Evolutionary conservation across 2,329 filamentous ascomycete genomes (phyloP).

Genomic region (Diplodia scrobiculata): DNA sequence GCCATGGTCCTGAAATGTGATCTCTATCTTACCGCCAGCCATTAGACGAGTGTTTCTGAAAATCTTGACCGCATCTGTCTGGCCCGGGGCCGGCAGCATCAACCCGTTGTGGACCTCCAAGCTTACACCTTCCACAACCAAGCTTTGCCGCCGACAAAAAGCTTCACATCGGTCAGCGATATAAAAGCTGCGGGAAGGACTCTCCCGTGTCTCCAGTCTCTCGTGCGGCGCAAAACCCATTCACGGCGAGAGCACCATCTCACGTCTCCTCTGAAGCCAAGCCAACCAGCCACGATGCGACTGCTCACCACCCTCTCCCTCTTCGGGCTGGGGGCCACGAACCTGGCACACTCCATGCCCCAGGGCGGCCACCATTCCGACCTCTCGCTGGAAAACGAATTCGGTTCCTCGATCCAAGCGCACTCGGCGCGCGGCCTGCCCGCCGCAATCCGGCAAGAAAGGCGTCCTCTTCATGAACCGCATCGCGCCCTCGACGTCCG

Average conservation of each 20-base stretch:
- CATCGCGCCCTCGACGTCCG: constrained; percentile 40
- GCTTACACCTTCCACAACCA: background rate
- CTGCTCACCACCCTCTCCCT: background rate
- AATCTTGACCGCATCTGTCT: background rate
- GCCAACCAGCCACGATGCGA: background rate
- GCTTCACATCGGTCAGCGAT: background rate
- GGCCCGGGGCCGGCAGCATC: background rate
- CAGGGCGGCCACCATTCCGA: background rate
- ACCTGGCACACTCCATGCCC: background rate
- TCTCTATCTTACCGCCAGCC: background rate
- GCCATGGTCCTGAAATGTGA: background rate
- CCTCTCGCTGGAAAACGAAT: constrained; percentile 3
- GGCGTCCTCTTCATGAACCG: constrained; percentile 43
- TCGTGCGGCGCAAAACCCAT: background rate
- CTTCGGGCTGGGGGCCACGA: background rate
- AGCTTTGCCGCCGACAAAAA: background rate
- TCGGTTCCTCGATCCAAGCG: background rate
- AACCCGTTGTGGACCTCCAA: background rate
- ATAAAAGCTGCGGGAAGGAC: background rate
- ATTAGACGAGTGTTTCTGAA: background rate
- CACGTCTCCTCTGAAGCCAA: too few species aligned
- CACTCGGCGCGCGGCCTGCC: constrained; percentile 30
- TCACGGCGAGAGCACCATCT: too few species aligned
- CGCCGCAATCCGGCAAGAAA: constrained; percentile 31
- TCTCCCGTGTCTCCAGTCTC: too few species aligned